A percentile compares a stretch with the other conserved stretches of the same genome.
Conservation (phyloP, 306 rosid genomes). For the apple (Malus domestica) region DNA sequence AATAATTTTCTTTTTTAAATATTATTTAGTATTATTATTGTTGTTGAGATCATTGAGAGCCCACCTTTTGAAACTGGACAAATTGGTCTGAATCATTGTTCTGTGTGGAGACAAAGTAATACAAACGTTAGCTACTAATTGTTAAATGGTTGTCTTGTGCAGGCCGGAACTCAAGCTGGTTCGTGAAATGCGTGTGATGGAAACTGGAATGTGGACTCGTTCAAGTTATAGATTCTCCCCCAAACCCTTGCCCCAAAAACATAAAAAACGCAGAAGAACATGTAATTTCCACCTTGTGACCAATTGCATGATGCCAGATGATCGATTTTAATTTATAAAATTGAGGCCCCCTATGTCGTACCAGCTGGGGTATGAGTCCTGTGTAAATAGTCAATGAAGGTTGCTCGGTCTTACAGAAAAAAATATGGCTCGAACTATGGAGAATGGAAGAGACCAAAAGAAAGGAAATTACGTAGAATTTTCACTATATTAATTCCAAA, state of each 20-base stretch:
- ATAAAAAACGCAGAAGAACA: background rate
- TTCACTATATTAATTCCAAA: background rate
- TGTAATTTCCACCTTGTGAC: background rate
- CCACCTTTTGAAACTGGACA: constrained; percentile 8
- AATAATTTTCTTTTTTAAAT: background rate
- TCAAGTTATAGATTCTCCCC: background rate
- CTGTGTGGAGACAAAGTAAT: background rate
- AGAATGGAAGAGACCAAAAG: background rate
- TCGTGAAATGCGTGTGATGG: background rate
- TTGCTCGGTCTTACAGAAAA: background rate
- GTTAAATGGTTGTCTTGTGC: constrained; percentile 6
- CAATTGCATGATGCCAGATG: background rate
- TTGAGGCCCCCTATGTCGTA: no score
- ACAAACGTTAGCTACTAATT: background rate
- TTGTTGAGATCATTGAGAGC: background rate
- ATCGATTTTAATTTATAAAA: background rate
- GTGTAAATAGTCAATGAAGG: background rate
- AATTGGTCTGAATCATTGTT: constrained; percentile 6
- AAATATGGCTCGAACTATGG: background rate
- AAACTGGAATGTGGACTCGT: constrained; percentile 21
- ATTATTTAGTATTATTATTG: background rate
- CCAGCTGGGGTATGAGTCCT: background rate
- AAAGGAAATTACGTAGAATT: background rate
- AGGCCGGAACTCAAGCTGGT: background rate
- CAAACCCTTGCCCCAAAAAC: background rate